These are phyloP conservation scores for Orbilia ellipsospora DNA, from an alignment of 2,329 filamentous ascomycete genomes.

Conservation along the genomic window DNA sequence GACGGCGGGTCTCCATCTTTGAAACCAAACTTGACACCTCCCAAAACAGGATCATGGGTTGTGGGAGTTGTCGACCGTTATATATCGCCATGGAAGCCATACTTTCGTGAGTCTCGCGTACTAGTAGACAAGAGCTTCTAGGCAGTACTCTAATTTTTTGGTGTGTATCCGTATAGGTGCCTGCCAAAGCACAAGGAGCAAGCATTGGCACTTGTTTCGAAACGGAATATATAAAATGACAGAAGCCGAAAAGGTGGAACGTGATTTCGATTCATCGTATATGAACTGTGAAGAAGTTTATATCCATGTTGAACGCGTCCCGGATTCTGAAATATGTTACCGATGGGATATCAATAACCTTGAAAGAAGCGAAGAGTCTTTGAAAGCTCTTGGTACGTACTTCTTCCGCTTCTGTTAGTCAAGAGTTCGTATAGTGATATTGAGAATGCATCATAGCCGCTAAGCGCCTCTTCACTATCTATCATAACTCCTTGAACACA, in stretches of 20 bases:
- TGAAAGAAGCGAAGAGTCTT: conserved; percentile 9
- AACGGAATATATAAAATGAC: neutral
- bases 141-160: too few species aligned
- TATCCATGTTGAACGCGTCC: conserved; percentile 22
- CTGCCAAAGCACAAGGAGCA: conserved; percentile 15
- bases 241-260: neutral
- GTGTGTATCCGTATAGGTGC: conserved; percentile 11
- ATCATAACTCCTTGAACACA: conserved; percentile 33
- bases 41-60: conserved; percentile 17
- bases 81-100: conserved; percentile 7
- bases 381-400: conserved; percentile 18
- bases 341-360: conserved; percentile 25
- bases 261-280: conserved; percentile 11
- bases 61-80: conserved; percentile 13
- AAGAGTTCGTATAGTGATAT: too few species aligned
- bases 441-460: conserved; percentile 2
- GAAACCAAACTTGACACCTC: conserved; percentile 39
- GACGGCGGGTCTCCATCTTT: conserved; percentile 20
- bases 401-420: neutral
- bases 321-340: conserved; percentile 38
- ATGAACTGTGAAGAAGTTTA: conserved; percentile 24
- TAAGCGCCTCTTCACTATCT: conserved; percentile 35
- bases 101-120: conserved; percentile 25
- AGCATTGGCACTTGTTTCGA: conserved; percentile 24
- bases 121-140: neutral